These are phyloP conservation scores for Carex scoparia DNA, from an alignment of 176 grass and related monocot species.

Conservation along the genomic window DNA sequence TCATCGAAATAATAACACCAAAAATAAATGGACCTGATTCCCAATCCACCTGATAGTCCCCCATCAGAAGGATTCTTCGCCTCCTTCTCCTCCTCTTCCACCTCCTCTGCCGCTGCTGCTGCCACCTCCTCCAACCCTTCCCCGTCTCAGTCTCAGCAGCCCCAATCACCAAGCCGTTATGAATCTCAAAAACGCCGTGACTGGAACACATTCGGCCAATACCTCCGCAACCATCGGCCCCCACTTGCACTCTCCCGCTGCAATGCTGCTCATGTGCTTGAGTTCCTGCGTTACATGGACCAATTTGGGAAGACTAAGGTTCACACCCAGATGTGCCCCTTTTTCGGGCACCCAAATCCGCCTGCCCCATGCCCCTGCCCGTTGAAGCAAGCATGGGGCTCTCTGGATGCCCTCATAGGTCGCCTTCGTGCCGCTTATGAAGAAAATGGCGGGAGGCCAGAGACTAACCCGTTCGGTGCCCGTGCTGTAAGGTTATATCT, in stretches of 20 bases:
- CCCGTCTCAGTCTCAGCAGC: constrained; percentile 38
- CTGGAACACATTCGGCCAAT: constrained; percentile 96
- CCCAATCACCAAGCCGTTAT: constrained; percentile 63
- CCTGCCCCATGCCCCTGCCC: constrained; percentile 85
- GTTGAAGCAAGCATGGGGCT: constrained; percentile 83
- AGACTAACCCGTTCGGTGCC: constrained; percentile 84
- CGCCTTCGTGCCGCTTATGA: constrained; percentile 88
- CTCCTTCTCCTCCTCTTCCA: constrained; percentile 30
- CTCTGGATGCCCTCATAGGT: constrained; percentile 83
- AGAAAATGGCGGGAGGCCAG: constrained; percentile 83
- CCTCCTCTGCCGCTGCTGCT: constrained; percentile 35
- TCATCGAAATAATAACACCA: neutral
- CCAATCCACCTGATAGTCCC: constrained; percentile 37
- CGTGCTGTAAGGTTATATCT: constrained; percentile 85
- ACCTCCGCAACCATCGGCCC: constrained; percentile 79
- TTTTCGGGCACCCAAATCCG: constrained; percentile 80
- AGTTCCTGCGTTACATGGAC: constrained; percentile 92
- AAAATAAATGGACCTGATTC: constrained; percentile 47
- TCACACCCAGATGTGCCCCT: constrained; percentile 77
- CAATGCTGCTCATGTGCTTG: constrained; percentile 78
- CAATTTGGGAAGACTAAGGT: constrained; percentile 99
- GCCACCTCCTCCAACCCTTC: constrained; percentile 25
- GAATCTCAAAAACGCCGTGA: constrained; percentile 85
- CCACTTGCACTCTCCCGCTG: constrained; percentile 63
- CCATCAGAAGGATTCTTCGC: constrained; percentile 47